Evolutionary conservation across 148 eudicot species (phyloP).

Genomic region (Vaccinium macrocarpon): DNA sequence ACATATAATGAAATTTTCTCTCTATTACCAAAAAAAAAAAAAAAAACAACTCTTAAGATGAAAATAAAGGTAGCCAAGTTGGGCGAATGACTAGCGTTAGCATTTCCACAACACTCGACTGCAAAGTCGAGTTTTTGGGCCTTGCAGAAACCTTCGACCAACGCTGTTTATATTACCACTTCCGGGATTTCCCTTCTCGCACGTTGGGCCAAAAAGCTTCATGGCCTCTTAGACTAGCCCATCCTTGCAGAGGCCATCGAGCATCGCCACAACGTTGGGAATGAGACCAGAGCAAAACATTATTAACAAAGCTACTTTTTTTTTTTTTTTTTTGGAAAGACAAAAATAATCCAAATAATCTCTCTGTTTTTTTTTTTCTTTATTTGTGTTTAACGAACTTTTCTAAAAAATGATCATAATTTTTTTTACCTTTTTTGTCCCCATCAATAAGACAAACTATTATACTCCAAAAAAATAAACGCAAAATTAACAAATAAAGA

Average conservation of each 20-base stretch:
- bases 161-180: constrained; percentile 85
- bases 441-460: no score
- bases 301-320: no score
- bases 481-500: no score
- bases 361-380: no score
- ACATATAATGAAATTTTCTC: constrained; percentile 25
- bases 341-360: no score
- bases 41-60: constrained; percentile 22
- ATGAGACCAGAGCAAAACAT: constrained; percentile 44
- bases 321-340: no score
- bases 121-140: constrained; percentile 74
- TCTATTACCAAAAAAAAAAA: constrained; percentile 35
- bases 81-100: constrained; percentile 73
- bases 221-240: constrained; percentile 88
- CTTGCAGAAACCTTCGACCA: constrained; percentile 89
- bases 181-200: constrained; percentile 91
- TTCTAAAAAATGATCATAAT: no score
- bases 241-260: constrained; percentile 85
- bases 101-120: constrained; percentile 59
- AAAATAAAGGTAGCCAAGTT: constrained; percentile 54
- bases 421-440: no score
- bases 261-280: constrained; percentile 92
- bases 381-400: no score
- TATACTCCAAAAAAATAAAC: no score
- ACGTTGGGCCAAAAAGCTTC: constrained; percentile 84